Base-by-base conservation (phyloP, 768 basidiomycete genomes). In the Termitomyces sp. region DNA sequence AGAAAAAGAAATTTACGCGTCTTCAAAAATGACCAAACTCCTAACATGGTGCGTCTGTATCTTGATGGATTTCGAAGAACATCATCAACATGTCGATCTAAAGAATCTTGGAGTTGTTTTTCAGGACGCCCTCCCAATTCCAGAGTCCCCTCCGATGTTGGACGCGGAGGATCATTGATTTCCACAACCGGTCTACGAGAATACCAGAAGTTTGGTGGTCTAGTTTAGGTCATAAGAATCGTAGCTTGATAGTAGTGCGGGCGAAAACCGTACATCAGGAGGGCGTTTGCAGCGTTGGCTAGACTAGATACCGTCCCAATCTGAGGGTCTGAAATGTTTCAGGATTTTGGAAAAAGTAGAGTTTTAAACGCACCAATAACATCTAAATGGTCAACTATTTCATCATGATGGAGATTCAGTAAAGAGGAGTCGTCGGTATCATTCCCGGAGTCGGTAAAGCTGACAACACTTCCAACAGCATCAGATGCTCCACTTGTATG, bases 381-480 rank as follows among this genome's bases (percentile, higher is more conserved):
- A 69, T 94, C 91, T 61, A 94, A 71, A 67, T 92, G 85, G 59
- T 92, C 91, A 5, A 93, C 88, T 47, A 92, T 81, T 62, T 90
- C 86, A 63, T 92, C 87, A 58, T 86, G 81, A 64, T 92, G 86
- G 55, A 82, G 77, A 21, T 71, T 65, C 2, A 68, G 64, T 37
- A 14, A 15, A 42, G 57, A 55, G 47, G 67, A 56, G 17, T 53
- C 53, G 28, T 42, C 35, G 3, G 35, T 38, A 9, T 45, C 53
- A 19, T 56, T 38, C n/a, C 56, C 60, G 12, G 57, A 53, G 40
- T 58, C 55, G 19, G 48, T 17, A 26, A 60, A 43, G 61, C 74
- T 79, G 40, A 82, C 65, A 0, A 75, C 74, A 58, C 78, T 82
- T 53, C 74, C 78, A 40, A 78, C 68, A 15, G 71, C 67, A 9